Evolutionary conservation across 305 asterid genomes (phyloP).

Genomic region (Solanum hybrid): DNA sequence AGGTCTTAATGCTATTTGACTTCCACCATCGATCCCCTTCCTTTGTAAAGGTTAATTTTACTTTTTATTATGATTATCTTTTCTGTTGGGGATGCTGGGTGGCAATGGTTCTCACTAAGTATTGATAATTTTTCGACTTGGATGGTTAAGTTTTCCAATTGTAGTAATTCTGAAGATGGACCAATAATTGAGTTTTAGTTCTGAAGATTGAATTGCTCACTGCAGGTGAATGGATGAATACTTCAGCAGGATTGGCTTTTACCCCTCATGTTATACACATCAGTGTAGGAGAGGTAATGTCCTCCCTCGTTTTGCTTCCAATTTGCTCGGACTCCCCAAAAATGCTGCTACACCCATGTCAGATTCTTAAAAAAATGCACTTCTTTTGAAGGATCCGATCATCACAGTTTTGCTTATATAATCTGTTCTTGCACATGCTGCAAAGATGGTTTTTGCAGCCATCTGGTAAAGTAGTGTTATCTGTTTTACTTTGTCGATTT

Average conservation of each 20-base stretch:
- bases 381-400: background rate
- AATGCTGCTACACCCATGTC: background rate
- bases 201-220: background rate
- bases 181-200: background rate
- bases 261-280: slow-evolving; percentile 47
- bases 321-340: background rate
- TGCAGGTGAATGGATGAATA: slow-evolving; percentile 68
- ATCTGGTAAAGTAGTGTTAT: background rate
- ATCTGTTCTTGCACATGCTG: background rate
- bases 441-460: background rate
- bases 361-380: background rate
- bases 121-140: background rate
- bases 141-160: background rate
- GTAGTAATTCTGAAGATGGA: background rate
- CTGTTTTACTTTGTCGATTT: background rate
- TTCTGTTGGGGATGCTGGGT: background rate
- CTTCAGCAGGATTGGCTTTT: slow-evolving; percentile 57
- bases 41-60: background rate
- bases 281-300: slow-evolving; percentile 44
- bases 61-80: background rate
- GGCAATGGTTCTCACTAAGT: background rate
- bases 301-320: background rate
- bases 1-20: background rate
- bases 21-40: background rate
- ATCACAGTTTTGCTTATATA: background rate